phyloP scores from a whole-genome alignment of 164 flowering plant species.

The Vitis labrusca region DNA sequence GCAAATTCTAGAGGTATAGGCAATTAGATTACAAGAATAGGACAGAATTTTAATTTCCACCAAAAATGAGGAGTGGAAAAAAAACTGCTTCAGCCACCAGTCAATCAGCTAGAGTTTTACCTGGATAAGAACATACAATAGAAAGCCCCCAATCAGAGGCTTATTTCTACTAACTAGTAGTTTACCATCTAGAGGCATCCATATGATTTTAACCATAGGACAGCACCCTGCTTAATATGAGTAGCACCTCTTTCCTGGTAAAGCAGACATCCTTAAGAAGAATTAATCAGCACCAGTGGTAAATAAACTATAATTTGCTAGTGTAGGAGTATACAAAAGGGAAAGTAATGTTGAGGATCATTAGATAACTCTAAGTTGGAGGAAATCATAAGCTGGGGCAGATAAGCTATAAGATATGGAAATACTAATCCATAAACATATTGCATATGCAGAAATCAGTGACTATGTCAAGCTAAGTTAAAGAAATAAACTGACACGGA shows the following conservation, averaged over 20 bases:
- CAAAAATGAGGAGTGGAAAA: neutral
- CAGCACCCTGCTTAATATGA: conserved; percentile 19
- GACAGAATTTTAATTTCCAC: no score
- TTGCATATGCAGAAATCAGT: neutral
- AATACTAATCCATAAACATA: neutral
- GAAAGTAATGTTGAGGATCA: neutral
- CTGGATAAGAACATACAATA: neutral
- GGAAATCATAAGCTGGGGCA: neutral
- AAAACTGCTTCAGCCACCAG: neutral
- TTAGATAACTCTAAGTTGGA: neutral
- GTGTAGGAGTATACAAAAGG: no score
- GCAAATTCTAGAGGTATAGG: neutral
- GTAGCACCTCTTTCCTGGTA: conserved; percentile 21
- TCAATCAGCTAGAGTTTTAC: conserved; percentile 4
- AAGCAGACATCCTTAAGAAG: conserved; percentile 15
- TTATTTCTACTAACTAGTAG: conserved; percentile 8
- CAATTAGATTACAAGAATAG: neutral
- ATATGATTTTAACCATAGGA: conserved; percentile 23
- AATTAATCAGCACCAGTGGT: conserved; percentile 9
- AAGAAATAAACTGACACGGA: no score
- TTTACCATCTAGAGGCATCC: conserved; percentile 29
- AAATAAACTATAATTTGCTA: conserved; percentile 2
- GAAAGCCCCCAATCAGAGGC: conserved; percentile 1
- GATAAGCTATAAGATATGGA: neutral
- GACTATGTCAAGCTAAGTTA: neutral